A percentile compares a stretch with the other conserved stretches of the same genome.
Evolutionary conservation across 2,329 filamentous ascomycete species (phyloP).

Genomic region (Colletotrichum tamarilloi): DNA sequence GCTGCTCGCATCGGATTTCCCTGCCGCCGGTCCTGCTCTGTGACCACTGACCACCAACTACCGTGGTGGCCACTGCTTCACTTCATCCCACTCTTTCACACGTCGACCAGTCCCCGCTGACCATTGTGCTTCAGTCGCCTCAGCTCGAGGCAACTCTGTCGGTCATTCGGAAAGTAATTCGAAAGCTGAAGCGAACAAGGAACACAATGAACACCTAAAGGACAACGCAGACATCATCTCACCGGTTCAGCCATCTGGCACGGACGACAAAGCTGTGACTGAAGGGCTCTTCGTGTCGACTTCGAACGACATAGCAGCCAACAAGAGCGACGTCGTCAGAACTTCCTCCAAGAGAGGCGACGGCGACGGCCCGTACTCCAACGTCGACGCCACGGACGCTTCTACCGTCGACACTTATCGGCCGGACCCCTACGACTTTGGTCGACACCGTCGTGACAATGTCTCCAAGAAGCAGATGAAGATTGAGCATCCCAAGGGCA

Average conservation of each 20-base stretch:
- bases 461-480: constrained; percentile 58
- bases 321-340: constrained; percentile 2
- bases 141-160: constrained; percentile 23
- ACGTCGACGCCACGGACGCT: constrained; percentile 14
- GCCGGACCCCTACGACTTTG: constrained; percentile 52
- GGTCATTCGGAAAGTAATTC: constrained; percentile 9
- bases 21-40: neutral
- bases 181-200: constrained; percentile 15
- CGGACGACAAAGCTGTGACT: constrained; percentile 14
- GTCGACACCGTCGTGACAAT: constrained; percentile 51
- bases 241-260: constrained; percentile 15
- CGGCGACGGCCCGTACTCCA: neutral
- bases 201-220: constrained; percentile 7
- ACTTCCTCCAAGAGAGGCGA: neutral
- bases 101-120: constrained; percentile 15
- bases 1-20: constrained; percentile 31
- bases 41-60: constrained; percentile 22
- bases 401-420: constrained; percentile 30
- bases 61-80: constrained; percentile 10
- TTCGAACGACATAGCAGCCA: neutral
- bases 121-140: constrained; percentile 8
- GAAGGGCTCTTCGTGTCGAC: constrained; percentile 9
- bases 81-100: constrained; percentile 20
- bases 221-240: constrained; percentile 18
- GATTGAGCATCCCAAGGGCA: constrained; percentile 57